A percentile compares a stretch with the other conserved stretches of the same genome.
Evolutionary conservation across 1,139 yeast species (phyloP).

Genomic region (Zygoascus sp.): DNA sequence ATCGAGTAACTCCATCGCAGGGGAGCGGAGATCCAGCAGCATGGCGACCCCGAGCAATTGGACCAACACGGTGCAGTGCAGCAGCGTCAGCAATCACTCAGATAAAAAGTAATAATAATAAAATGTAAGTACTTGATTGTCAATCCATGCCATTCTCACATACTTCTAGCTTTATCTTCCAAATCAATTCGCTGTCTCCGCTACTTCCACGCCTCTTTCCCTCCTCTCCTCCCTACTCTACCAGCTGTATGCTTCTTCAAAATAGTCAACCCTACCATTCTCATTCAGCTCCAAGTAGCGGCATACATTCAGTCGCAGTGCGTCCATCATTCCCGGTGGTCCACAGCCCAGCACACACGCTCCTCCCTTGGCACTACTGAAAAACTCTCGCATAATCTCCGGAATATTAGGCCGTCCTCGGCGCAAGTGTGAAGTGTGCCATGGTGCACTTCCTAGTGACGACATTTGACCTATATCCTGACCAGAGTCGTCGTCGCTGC

Average conservation of each 20-base stretch:
- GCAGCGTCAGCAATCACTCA: no score
- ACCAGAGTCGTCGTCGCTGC: conserved; percentile 1
- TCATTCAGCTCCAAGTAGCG: conserved; percentile 28
- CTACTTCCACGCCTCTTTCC: no score
- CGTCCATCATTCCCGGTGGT: conserved; percentile 38
- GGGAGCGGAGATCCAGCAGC: no score
- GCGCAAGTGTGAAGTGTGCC: conserved; percentile 10
- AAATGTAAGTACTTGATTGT: no score
- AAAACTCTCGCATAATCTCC: conserved; percentile 23
- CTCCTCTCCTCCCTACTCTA: no score
- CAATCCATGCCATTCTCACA: no score
- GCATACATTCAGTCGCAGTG: conserved; percentile 29
- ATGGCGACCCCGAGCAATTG: no score
- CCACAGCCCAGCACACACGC: conserved; percentile 38
- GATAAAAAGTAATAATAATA: no score
- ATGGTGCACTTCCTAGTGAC: not conserved
- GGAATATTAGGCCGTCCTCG: conserved; percentile 28
- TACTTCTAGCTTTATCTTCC: no score
- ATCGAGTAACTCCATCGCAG: no score
- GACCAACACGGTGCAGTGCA: no score
- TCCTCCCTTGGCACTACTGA: conserved; percentile 29
- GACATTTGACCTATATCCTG: not conserved
- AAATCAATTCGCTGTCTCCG: no score
- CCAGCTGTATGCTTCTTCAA: conserved; percentile 39
- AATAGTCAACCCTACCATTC: conserved; percentile 36